These are phyloP conservation scores for Neospora caninum DNA, from an alignment of 169 alveolate genomes.

Conservation along the genomic window DNA sequence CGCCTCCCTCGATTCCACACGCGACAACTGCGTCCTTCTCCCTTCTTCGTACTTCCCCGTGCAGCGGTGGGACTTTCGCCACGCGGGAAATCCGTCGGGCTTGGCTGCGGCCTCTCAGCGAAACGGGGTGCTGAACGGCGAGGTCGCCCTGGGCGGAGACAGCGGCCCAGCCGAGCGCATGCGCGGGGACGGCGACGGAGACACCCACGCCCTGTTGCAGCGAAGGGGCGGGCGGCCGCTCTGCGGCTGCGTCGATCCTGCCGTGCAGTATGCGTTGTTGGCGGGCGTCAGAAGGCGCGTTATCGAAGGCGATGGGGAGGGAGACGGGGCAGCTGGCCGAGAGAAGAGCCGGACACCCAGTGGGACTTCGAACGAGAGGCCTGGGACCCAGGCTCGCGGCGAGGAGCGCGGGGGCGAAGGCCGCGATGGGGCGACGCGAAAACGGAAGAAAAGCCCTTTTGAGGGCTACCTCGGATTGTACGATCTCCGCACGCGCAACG, in stretches of 20 bases:
- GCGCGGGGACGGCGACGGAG: not conserved
- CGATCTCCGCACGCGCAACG: not conserved
- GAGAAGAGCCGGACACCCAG: too few species aligned
- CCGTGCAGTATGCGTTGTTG: not conserved
- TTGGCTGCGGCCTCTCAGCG: not conserved
- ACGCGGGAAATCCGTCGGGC: not conserved
- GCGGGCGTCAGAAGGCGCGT: not conserved
- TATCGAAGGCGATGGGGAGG: not conserved
- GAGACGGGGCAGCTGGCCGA: not conserved
- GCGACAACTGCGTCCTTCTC: not conserved
- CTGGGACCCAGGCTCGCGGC: not conserved
- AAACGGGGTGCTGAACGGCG: not conserved
- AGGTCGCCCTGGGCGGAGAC: not conserved
- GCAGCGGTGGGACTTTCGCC: constrained; percentile 16
- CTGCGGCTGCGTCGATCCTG: not conserved
- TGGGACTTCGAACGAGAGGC: not conserved
- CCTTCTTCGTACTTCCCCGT: constrained; percentile 33
- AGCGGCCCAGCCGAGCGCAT: not conserved
- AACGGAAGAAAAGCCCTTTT: not conserved
- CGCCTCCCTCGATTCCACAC: not conserved
- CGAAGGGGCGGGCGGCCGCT: not conserved
- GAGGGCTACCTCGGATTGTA: constrained; percentile 1
- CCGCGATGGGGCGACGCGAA: too few species aligned
- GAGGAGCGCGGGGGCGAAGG: not conserved
- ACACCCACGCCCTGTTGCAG: not conserved